phyloP scores from a whole-genome alignment of 768 basidiomycete species.

The Scleroderma bovista region DNA sequence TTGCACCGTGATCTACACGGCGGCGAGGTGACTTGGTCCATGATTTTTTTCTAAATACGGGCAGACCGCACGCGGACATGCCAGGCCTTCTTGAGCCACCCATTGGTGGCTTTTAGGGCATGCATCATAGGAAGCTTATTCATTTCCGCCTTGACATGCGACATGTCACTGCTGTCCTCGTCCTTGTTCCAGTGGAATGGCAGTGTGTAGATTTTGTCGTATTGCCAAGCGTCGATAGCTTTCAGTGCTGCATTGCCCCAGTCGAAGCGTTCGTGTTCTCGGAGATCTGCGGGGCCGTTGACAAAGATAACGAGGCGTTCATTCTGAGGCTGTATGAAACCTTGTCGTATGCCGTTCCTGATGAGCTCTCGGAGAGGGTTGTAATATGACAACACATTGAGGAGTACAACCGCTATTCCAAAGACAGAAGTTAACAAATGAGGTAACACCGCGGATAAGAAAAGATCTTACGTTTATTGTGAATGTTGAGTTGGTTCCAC shows the following conservation, averaged over 20 bases:
- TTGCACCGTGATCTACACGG: slow-evolving; percentile 11
- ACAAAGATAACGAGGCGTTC: slow-evolving; percentile 65
- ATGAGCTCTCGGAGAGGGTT: slow-evolving; percentile 77
- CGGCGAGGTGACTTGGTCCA: background rate
- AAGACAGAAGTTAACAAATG: background rate
- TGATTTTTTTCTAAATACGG: slow-evolving; percentile 14
- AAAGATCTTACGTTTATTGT: slow-evolving; percentile 62
- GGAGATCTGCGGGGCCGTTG: slow-evolving; percentile 55
- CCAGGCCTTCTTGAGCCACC: slow-evolving; percentile 30
- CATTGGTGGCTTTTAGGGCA: slow-evolving; percentile 19
- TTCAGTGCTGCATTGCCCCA: slow-evolving; percentile 72
- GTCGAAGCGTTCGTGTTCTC: slow-evolving; percentile 56
- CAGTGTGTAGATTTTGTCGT: slow-evolving; percentile 22
- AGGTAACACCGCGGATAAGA: slow-evolving; percentile 1
- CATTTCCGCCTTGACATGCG: slow-evolving; percentile 11
- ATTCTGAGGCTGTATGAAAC: slow-evolving; percentile 67
- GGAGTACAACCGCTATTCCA: slow-evolving; percentile 64
- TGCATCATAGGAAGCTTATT: slow-evolving; percentile 14
- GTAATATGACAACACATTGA: slow-evolving; percentile 86
- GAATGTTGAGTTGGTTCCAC: slow-evolving; percentile 90
- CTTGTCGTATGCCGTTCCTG: slow-evolving; percentile 55
- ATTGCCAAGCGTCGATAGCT: slow-evolving; percentile 59
- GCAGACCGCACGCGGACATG: slow-evolving; percentile 24
- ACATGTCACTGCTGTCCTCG: slow-evolving; percentile 29
- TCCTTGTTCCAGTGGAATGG: slow-evolving; percentile 49